Conservation (phyloP, 1,284 basidiomycete genomes). For the Cerioporus squamosus region DNA sequence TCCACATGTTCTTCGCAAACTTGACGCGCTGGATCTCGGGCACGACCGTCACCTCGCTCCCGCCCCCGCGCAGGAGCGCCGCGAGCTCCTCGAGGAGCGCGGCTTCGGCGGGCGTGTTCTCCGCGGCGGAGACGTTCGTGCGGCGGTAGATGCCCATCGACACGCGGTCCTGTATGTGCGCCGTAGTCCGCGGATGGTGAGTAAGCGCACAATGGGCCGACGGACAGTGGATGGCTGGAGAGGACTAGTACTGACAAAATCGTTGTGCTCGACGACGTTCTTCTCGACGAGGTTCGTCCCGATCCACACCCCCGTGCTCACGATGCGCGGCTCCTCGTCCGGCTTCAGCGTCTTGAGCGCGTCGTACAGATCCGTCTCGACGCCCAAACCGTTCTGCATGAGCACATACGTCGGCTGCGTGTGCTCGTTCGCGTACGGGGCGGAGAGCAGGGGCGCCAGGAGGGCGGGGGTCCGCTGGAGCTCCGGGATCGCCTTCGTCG, state of each 20-base stretch:
- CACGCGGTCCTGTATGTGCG: conserved; percentile 56
- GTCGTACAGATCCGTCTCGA: conserved; percentile 70
- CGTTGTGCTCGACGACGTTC: conserved; percentile 51
- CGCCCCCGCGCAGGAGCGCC: conserved; percentile 50
- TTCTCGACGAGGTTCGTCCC: conserved; percentile 51
- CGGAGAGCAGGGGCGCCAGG: conserved; percentile 59
- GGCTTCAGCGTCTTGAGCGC: conserved; percentile 46
- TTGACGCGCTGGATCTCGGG: conserved; percentile 66
- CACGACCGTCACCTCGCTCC: conserved; percentile 50
- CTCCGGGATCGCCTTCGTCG: conserved; percentile 79
- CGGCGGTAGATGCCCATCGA: conserved; percentile 57
- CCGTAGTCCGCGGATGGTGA: too few relatives aligned
- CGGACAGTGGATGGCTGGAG: too few relatives aligned
- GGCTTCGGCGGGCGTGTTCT: conserved; percentile 49
- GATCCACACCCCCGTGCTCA: conserved; percentile 60
- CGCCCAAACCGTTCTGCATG: conserved; percentile 79
- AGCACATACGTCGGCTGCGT: conserved; percentile 67
- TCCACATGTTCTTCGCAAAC: conserved; percentile 70
- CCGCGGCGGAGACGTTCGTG: conserved; percentile 40
- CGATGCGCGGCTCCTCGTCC: conserved; percentile 50
- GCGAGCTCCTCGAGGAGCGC: conserved; percentile 51
- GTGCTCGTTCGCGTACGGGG: conserved; percentile 50
- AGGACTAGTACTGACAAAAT: conserved; percentile 60
- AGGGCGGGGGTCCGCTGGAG: conserved; percentile 59
- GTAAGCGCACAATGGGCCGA: too few relatives aligned